Conservation (phyloP, 257 asterid genomes). For the Penstemon eatonii region DNA sequence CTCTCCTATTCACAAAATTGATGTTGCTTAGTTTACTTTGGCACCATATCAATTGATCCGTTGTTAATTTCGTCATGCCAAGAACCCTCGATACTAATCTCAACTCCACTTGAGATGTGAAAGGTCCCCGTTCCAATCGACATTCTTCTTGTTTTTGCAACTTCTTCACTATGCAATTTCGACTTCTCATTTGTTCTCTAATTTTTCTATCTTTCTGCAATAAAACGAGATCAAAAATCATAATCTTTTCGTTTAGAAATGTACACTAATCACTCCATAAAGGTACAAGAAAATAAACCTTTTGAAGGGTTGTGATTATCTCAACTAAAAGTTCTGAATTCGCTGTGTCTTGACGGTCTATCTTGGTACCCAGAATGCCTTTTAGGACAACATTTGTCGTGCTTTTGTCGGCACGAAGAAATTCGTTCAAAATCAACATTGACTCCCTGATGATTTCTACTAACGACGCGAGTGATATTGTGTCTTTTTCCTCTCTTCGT, state of each 20-base stretch:
- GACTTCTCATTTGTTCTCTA: slow-evolving; percentile 53
- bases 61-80: slow-evolving; percentile 52
- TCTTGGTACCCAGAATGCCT: slow-evolving; percentile 32
- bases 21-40: slow-evolving; percentile 56
- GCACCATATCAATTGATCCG: slow-evolving; percentile 71
- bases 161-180: slow-evolving; percentile 75
- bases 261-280: too few relatives aligned
- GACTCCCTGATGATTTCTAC: slow-evolving; percentile 49
- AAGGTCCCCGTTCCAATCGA: slow-evolving; percentile 26
- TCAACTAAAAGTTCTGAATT: slow-evolving; percentile 46
- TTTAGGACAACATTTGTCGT: slow-evolving; percentile 32
- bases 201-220: slow-evolving; percentile 74
- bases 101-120: slow-evolving; percentile 60
- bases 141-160: slow-evolving; percentile 42
- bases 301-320: slow-evolving; percentile 48
- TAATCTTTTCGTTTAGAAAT: neutral
- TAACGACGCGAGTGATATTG: slow-evolving; percentile 45
- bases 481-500: slow-evolving; percentile 39
- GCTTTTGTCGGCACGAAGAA: slow-evolving; percentile 65
- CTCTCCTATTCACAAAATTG: slow-evolving; percentile 50
- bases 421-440: slow-evolving; percentile 60
- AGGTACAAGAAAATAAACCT: slow-evolving; percentile 42
- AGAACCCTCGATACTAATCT: slow-evolving; percentile 62
- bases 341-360: slow-evolving; percentile 28
- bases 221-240: neutral